Evolutionary conservation across 306 rosid species (phyloP).

Genomic region (Cotoneaster glaucophyllus): DNA sequence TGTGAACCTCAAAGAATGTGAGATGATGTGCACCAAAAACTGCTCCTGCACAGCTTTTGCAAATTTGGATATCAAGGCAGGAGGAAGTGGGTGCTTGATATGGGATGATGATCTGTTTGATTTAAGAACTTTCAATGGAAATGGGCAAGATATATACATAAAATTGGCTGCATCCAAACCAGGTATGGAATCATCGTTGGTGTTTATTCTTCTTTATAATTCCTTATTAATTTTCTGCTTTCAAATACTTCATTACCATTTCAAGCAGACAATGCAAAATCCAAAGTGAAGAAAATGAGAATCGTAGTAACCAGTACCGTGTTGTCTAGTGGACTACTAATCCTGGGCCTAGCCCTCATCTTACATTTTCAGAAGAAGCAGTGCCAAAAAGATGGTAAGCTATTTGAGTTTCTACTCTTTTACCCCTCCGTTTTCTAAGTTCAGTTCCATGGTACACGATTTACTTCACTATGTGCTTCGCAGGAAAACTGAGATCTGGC

Average conservation of each 20-base stretch:
- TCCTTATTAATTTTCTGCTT: not conserved
- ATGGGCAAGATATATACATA: conserved; percentile 7
- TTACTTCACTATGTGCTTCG: not conserved
- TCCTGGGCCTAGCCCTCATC: not conserved
- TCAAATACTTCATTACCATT: not conserved
- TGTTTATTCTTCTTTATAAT: not conserved
- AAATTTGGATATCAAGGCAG: conserved; percentile 17
- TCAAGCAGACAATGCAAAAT: not conserved
- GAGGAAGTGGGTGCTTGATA: conserved; percentile 27
- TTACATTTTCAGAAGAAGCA: not conserved
- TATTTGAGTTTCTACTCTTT: not conserved
- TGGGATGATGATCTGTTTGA: conserved; percentile 36
- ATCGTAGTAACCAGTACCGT: not conserved
- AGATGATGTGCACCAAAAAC: conserved; percentile 14
- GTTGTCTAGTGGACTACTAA: not conserved
- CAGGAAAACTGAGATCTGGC: not conserved
- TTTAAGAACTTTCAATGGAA: not conserved
- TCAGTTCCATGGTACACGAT: not conserved
- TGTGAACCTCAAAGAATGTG: conserved; percentile 24
- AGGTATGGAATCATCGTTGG: not conserved
- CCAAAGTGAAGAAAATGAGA: not conserved
- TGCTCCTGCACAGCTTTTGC: conserved; percentile 48
- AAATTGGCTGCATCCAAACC: not conserved
- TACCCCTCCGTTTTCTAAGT: not conserved
- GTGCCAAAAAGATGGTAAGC: not conserved